Percentiles rank a stretch among this genome's conserved stretches.
Conservation (phyloP, 208 protist species). For the Dictyostelium gargantuum region DNA sequence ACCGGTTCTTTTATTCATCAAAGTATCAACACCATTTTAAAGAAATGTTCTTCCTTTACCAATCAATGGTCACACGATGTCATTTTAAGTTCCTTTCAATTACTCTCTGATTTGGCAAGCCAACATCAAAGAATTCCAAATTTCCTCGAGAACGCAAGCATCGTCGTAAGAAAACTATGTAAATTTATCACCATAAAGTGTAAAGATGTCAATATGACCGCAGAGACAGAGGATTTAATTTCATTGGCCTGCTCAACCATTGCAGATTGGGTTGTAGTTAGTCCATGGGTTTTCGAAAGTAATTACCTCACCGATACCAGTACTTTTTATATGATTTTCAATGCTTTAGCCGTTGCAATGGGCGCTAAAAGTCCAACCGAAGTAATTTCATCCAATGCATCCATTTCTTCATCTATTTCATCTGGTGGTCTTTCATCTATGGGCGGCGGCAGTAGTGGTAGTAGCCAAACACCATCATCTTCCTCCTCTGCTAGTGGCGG, state of each 20-base stretch:
- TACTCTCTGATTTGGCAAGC: not conserved
- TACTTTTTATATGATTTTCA: slow-evolving; percentile 43
- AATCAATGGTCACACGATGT: slow-evolving; percentile 57
- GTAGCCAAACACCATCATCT: not conserved
- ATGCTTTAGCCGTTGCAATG: slow-evolving; percentile 15
- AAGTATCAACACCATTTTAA: slow-evolving; percentile 14
- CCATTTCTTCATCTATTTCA: not conserved
- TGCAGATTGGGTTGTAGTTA: slow-evolving; percentile 20
- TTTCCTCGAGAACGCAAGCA: not conserved
- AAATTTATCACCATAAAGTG: slow-evolving; percentile 49
- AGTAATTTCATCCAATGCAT: slow-evolving; percentile 2
- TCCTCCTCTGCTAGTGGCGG: no score
- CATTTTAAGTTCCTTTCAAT: not conserved
- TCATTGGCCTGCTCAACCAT: not conserved
- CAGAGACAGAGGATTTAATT: slow-evolving; percentile 18
- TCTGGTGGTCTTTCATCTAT: not conserved
- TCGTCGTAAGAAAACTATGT: slow-evolving; percentile 8
- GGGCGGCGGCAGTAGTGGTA: not conserved
- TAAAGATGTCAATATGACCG: not conserved
- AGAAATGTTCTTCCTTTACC: slow-evolving; percentile 21
- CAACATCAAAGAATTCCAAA: slow-evolving; percentile 2
- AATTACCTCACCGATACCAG: slow-evolving; percentile 31
- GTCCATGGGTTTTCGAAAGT: slow-evolving; percentile 32
- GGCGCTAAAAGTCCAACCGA: slow-evolving; percentile 55
- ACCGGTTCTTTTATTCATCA: not conserved